Evolutionary conservation across 2,329 filamentous ascomycete species (phyloP).

Genomic region (Gaeumannomyces tritici): DNA sequence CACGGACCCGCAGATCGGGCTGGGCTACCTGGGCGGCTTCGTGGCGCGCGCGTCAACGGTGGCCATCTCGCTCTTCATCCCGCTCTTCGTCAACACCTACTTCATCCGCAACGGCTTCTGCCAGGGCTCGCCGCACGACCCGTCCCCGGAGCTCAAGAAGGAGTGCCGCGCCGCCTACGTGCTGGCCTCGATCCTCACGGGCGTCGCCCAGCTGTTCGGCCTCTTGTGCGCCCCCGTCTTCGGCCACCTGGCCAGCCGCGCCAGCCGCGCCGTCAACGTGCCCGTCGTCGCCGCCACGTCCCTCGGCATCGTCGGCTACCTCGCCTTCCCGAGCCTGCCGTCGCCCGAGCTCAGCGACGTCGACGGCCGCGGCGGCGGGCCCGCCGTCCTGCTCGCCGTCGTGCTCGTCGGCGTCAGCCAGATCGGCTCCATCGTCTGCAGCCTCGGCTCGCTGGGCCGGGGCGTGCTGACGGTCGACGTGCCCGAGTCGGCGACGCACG

Average conservation of each 20-base stretch:
- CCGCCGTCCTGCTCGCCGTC: constrained; percentile 65
- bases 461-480: constrained; percentile 57
- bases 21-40: constrained; percentile 89
- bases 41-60: constrained; percentile 92
- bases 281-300: constrained; percentile 65
- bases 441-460: constrained; percentile 74
- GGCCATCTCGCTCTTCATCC: constrained; percentile 89
- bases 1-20: constrained; percentile 65
- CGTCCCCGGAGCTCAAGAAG: constrained; percentile 67
- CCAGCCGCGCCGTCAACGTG: constrained; percentile 47
- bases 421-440: constrained; percentile 94
- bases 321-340: constrained; percentile 61
- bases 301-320: constrained; percentile 70
- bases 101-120: constrained; percentile 78
- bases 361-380: constrained; percentile 56
- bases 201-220: constrained; percentile 78
- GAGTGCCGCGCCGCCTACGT: constrained; percentile 83
- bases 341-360: constrained; percentile 65
- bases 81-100: constrained; percentile 84
- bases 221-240: constrained; percentile 80
- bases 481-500: constrained; percentile 16
- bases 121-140: constrained; percentile 52
- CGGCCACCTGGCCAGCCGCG: constrained; percentile 68
- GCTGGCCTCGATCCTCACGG: constrained; percentile 77
- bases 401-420: constrained; percentile 82